Percentiles rank a stretch among this genome's conserved stretches.
Evolutionary conservation across 1,284 basidiomycete species (phyloP).

Genomic region (Crucibulum parvulum): DNA sequence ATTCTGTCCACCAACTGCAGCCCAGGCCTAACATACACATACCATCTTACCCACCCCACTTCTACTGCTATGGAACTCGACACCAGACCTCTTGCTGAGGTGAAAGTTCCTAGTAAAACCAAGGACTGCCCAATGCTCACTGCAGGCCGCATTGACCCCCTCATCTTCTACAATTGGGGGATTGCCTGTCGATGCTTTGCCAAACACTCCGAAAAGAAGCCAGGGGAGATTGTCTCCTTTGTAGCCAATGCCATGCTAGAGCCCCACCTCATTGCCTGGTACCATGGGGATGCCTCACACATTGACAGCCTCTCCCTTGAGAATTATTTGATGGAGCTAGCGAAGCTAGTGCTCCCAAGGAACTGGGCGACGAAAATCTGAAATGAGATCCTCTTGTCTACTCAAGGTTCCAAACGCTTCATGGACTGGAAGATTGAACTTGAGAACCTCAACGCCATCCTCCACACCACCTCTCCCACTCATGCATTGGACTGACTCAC

Average conservation of each 20-base stretch:
- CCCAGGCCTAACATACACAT: too few relatives aligned
- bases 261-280: neutral
- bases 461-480: conserved; percentile 8
- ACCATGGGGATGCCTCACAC: neutral
- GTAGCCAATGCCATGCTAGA: neutral
- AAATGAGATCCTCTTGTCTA: conserved; percentile 11
- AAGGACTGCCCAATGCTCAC: neutral
- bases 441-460: conserved; percentile 16
- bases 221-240: neutral
- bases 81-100: neutral
- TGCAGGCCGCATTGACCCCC: neutral
- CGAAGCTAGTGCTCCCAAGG: conserved; percentile 9
- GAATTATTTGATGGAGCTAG: conserved; percentile 13
- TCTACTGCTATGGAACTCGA: neutral
- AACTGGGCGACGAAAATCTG: conserved; percentile 17
- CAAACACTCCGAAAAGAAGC: neutral
- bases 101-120: neutral
- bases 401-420: conserved; percentile 6
- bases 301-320: conserved; percentile 16
- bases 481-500: conserved; percentile 2
- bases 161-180: neutral
- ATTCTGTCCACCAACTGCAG: too few relatives aligned
- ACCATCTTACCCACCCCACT: too few relatives aligned
- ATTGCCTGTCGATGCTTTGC: neutral
- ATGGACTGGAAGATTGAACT: conserved; percentile 17